These are phyloP conservation scores for Hanseniaspora gamundiae DNA, from an alignment of 1,139 yeast species.

Conservation along the genomic window DNA sequence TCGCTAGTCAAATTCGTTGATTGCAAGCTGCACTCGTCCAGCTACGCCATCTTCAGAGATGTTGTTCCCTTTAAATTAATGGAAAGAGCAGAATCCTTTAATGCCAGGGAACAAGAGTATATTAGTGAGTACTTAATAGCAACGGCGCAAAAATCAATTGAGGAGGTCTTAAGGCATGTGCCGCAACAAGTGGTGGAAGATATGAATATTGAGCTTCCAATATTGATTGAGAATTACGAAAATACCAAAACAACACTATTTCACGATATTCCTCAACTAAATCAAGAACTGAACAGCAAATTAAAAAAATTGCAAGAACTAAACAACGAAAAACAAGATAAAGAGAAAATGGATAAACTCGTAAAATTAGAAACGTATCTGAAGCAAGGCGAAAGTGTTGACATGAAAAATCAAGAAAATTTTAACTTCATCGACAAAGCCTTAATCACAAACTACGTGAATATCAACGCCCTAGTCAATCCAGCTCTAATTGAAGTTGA, in stretches of 20 bases:
- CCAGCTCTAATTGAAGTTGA: constrained; percentile 15
- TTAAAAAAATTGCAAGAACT: background rate
- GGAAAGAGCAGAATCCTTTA: constrained; percentile 56
- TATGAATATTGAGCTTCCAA: background rate
- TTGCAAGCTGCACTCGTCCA: constrained; percentile 28
- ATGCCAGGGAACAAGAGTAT: constrained; percentile 45
- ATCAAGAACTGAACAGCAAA: background rate
- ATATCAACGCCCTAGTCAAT: constrained; percentile 16
- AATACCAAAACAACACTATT: background rate
- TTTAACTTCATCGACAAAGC: constrained; percentile 20
- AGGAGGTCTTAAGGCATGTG: constrained; percentile 8
- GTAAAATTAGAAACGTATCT: background rate
- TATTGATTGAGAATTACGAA: background rate
- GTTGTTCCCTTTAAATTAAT: constrained; percentile 57
- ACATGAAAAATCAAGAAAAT: constrained; percentile 26
- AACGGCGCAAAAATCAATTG: constrained; percentile 35
- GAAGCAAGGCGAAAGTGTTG: constrained; percentile 50
- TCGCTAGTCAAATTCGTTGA: constrained; percentile 43
- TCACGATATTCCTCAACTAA: background rate
- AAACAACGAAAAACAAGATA: background rate
- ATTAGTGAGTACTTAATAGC: constrained; percentile 41
- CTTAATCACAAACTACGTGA: constrained; percentile 20
- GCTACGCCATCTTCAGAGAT: constrained; percentile 35
- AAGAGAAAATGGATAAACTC: background rate
- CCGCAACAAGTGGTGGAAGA: constrained; percentile 6